Conservation (phyloP, 441 rosid genomes). For the Daphne laureola region DNA sequence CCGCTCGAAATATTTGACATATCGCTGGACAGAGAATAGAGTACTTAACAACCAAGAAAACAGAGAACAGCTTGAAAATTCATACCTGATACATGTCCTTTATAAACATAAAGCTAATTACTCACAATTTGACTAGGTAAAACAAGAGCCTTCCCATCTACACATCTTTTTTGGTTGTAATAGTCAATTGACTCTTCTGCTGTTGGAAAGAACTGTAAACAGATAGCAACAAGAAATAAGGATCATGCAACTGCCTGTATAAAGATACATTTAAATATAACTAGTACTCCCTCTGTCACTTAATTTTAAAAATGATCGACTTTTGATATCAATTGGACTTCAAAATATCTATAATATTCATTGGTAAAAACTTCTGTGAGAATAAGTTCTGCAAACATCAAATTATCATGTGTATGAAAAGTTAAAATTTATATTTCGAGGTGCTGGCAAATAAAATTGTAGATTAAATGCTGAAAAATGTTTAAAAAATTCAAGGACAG, state of each 20-base stretch:
- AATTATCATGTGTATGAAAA: no score
- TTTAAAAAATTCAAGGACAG: no score
- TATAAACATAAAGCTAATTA: slow-evolving; percentile 7
- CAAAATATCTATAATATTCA: no score
- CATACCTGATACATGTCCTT: slow-evolving; percentile 6
- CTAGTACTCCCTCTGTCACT: no score
- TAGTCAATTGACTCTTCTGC: slow-evolving; percentile 97
- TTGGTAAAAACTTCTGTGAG: slow-evolving; percentile 1
- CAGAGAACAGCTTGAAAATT: slow-evolving; percentile 2
- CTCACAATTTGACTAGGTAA: slow-evolving; percentile 99
- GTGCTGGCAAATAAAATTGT: no score
- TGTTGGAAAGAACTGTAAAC: slow-evolving; percentile 84
- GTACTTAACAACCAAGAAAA: slow-evolving; percentile 14
- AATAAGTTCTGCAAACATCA: background rate
- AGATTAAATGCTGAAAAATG: no score
- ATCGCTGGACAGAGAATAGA: slow-evolving; percentile 48
- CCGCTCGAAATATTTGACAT: slow-evolving; percentile 91
- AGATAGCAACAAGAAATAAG: slow-evolving; percentile 10
- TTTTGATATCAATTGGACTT: no score
- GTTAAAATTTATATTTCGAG: no score
- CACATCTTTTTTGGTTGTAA: slow-evolving; percentile 93
- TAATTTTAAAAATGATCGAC: no score
- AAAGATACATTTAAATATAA: no score
- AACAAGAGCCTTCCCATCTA: slow-evolving; percentile 95
- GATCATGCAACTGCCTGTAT: slow-evolving; percentile 7